Evolutionary conservation across 2,329 filamentous ascomycete species (phyloP), one percentile per base, ranked within the genome.

Genomic region (Didymella segeticola): DNA sequence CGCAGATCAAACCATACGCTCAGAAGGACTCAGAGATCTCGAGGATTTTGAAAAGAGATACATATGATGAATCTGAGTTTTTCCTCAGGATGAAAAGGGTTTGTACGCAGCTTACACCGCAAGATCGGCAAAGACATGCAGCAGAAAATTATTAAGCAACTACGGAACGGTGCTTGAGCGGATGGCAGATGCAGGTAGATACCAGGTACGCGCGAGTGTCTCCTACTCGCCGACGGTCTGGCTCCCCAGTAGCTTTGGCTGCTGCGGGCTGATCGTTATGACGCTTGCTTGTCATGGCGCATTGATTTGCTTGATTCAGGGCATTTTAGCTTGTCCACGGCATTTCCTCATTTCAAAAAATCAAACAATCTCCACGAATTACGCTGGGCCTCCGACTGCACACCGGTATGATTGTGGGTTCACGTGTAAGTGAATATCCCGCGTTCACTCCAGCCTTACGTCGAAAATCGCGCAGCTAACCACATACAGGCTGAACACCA

Each of bases 391-490:
- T 30, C 12, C 33, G 12, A 23, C 27, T 46, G 41, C 22, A 26
- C 17, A 29, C 23, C 34, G 34, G 41, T 46, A 34, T 34, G 2
- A 15, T 26, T 33, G 33, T 45, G 26, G 26, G 9, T 20, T 33
- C 25, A n/a, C 29, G 15, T 46, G 29, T 27, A 46, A 46, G 48
- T 34, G 12, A 27, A 22, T 27, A 41, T 52, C 41, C 48, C 33
- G 48, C 48, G 27, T 46, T 12, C 29, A 33, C 19, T 19, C 14
- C 26, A 39, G 34, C 34, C 33, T 46, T 17, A 41, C 11, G 5
- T 39, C 34, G 27, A 45, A 52, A 52, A 52, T 52, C 48, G 34
- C 48, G 34, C 48, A 52, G 27, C 48, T 52, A 52, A 46, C 48
- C 42, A 52, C 15, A 46, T 52, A 31, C 42, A 45, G 48, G 36